phyloP scores from a whole-genome alignment of 2,329 filamentous ascomycete genomes.

The Calonectria pseudoturangicola region DNA sequence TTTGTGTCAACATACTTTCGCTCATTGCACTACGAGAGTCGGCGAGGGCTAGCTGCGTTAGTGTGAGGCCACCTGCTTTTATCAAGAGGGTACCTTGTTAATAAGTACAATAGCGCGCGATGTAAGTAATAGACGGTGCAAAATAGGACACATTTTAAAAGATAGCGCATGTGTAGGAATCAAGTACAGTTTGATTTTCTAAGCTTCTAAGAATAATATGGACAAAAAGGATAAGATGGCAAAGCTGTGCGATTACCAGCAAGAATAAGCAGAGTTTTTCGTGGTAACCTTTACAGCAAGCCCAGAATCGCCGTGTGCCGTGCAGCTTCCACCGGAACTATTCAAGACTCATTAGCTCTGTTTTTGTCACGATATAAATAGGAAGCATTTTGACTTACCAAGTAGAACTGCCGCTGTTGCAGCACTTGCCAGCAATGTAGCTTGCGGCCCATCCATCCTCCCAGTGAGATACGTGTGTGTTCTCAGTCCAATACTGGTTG shows the following conservation, averaged over 20 bases:
- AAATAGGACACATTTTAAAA: not conserved
- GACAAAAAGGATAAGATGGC: not conserved
- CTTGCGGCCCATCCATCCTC: too few relatives aligned
- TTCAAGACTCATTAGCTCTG: not conserved
- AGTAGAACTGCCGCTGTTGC: too few relatives aligned
- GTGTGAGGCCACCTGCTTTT: not conserved
- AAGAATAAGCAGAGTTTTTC: conserved; percentile 1
- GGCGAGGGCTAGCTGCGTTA: not conserved
- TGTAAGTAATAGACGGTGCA: not conserved
- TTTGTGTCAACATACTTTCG: not conserved
- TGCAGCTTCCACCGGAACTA: too few relatives aligned
- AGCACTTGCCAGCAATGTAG: too few relatives aligned
- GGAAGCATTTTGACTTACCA: not conserved
- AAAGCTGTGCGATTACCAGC: not conserved
- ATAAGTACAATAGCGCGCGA: not conserved
- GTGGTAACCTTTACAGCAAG: not conserved
- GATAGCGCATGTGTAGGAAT: not conserved
- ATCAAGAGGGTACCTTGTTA: not conserved
- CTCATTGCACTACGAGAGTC: not conserved
- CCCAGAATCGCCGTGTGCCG: too few relatives aligned
- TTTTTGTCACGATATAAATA: not conserved
- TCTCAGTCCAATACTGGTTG: too few relatives aligned
- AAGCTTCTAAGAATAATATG: not conserved
- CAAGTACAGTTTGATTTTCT: not conserved
- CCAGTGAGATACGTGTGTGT: too few relatives aligned